Conservation (phyloP, 345 rosid species). For the Salix udensis region DNA sequence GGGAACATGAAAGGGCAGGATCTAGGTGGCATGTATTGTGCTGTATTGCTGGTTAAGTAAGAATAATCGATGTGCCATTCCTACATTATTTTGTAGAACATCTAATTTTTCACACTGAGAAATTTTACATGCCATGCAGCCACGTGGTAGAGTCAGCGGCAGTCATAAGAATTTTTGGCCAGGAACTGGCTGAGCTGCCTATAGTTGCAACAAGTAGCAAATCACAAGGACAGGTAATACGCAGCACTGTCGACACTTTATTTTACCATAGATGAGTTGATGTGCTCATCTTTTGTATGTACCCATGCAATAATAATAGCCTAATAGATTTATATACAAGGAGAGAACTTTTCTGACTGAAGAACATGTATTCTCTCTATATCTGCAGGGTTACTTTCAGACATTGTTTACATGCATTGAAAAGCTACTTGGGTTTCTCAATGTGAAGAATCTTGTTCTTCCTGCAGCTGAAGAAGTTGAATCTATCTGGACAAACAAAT, state of each 20-base stretch:
- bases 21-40: slow-evolving; percentile 81
- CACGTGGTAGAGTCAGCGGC: slow-evolving; percentile 75
- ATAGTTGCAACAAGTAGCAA: slow-evolving; percentile 73
- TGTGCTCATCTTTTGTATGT: background rate
- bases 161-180: slow-evolving; percentile 70
- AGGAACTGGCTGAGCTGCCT: slow-evolving; percentile 89
- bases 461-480: slow-evolving; percentile 90
- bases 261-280: background rate
- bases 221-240: slow-evolving; percentile 63
- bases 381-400: slow-evolving; percentile 80
- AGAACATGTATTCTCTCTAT: background rate
- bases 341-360: background rate
- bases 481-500: slow-evolving; percentile 85
- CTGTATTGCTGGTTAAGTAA: slow-evolving; percentile 76
- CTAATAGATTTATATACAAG: background rate
- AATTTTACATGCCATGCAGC: slow-evolving; percentile 40
- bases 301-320: background rate
- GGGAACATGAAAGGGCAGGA: slow-evolving; percentile 61
- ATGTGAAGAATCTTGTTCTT: slow-evolving; percentile 64
- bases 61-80: slow-evolving; percentile 17
- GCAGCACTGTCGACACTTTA: background rate
- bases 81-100: background rate
- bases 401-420: slow-evolving; percentile 69
- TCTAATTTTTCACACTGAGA: background rate
- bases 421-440: slow-evolving; percentile 59